Percentiles rank a stretch among this genome's conserved stretches.
phyloP scores from a whole-genome alignment of 768 basidiomycete genomes.

The Rhizopogon vinicolor region DNA sequence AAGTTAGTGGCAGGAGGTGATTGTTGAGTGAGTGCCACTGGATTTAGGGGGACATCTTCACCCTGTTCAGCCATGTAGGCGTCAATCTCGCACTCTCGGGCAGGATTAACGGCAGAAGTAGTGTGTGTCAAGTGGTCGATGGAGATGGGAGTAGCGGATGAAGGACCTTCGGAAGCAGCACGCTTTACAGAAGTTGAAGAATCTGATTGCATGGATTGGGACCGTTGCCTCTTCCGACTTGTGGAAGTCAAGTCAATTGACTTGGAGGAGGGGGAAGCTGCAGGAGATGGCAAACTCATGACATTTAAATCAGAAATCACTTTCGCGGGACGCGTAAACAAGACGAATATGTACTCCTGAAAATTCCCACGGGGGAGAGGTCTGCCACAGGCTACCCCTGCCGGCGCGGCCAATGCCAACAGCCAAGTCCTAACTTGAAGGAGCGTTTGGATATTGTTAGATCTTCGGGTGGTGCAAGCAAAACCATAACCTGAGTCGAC shows the following conservation, averaged over 20 bases:
- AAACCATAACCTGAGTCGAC: no score
- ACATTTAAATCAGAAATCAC: slow-evolving; percentile 13
- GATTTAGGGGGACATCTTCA: slow-evolving; percentile 23
- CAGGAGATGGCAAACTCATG: slow-evolving; percentile 45
- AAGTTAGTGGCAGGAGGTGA: slow-evolving; percentile 18
- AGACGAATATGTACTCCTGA: neutral
- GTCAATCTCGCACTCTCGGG: slow-evolving; percentile 52
- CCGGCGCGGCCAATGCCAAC: no score
- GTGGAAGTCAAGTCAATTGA: slow-evolving; percentile 27
- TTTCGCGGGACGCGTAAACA: neutral
- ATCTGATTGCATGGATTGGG: slow-evolving; percentile 71
- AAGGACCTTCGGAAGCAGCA: slow-evolving; percentile 63
- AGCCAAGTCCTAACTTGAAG: no score
- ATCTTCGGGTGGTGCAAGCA: no score
- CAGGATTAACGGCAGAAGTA: slow-evolving; percentile 36
- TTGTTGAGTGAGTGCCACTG: slow-evolving; percentile 17
- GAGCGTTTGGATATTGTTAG: no score
- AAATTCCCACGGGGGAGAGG: neutral
- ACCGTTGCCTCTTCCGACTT: slow-evolving; percentile 67
- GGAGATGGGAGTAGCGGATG: slow-evolving; percentile 33
- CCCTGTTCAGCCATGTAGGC: slow-evolving; percentile 61
- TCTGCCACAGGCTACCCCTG: neutral
- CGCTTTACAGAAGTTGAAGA: slow-evolving; percentile 78
- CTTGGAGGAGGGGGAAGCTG: slow-evolving; percentile 39
- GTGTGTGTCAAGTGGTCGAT: slow-evolving; percentile 23